phyloP scores from a whole-genome alignment of 176 grass and related monocot species.

The Avena eriantha region DNA sequence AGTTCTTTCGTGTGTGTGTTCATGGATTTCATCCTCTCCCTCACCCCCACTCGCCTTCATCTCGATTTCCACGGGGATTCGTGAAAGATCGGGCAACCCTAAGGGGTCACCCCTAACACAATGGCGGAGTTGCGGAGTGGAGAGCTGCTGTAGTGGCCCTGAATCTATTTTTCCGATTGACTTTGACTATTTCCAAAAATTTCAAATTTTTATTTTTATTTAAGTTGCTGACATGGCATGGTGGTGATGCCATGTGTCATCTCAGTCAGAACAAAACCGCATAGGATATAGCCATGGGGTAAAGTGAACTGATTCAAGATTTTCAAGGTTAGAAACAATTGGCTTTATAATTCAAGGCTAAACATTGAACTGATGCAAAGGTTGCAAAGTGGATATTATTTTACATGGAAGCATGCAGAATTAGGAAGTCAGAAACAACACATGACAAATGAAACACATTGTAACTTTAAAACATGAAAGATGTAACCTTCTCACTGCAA shows the following conservation, averaged over 20 bases:
- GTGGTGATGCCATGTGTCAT: not conserved
- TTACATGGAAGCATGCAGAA: conserved; percentile 4
- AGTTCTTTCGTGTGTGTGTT: too few species aligned
- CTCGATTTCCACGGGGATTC: too few species aligned
- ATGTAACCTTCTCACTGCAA: not conserved
- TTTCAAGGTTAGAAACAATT: conserved; percentile 11
- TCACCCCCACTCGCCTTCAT: too few species aligned
- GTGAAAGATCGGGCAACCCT: too few species aligned
- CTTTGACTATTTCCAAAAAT: not conserved
- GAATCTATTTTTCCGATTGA: not conserved
- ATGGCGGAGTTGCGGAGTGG: too few species aligned
- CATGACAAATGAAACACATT: not conserved
- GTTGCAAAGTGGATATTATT: not conserved
- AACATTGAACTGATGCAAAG: not conserved
- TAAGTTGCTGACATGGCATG: not conserved
- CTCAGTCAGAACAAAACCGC: not conserved
- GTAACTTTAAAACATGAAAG: conserved; percentile 26
- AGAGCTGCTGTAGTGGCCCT: not conserved
- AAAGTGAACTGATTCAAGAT: not conserved
- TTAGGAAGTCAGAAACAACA: conserved; percentile 22
- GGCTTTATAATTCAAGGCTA: not conserved
- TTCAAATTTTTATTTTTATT: not conserved
- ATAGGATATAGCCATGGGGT: not conserved
- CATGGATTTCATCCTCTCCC: too few species aligned
- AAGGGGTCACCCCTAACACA: too few species aligned